Conservation (phyloP, 2,329 filamentous ascomycete genomes). For the Trichoderma simmonsii region DNA sequence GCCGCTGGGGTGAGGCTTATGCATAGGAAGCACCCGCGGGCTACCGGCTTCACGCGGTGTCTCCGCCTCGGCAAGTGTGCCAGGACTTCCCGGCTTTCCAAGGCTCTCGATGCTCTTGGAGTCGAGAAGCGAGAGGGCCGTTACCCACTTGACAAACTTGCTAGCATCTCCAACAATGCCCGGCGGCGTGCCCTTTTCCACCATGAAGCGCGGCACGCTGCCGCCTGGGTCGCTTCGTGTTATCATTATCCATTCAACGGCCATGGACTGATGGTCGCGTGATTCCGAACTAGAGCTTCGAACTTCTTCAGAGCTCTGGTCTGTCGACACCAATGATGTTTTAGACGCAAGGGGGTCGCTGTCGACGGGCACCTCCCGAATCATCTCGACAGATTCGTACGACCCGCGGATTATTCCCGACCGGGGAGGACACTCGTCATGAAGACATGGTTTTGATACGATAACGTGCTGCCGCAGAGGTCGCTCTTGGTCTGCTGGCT, state of each 20-base stretch:
- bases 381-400: constrained; percentile 90
- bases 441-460: constrained; percentile 78
- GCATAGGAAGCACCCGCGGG: constrained; percentile 13
- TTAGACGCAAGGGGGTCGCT: constrained; percentile 39
- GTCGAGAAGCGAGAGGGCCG: constrained; percentile 38
- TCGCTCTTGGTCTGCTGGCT: constrained; percentile 33
- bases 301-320: constrained; percentile 31
- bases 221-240: constrained; percentile 86
- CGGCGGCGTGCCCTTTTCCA: constrained; percentile 81
- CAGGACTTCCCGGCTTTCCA: neutral
- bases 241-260: constrained; percentile 88
- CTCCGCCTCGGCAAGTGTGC: neutral
- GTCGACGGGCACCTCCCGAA: constrained; percentile 71
- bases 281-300: constrained; percentile 22
- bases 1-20: constrained; percentile 25
- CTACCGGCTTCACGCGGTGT: constrained; percentile 3
- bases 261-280: constrained; percentile 35
- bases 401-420: constrained; percentile 75
- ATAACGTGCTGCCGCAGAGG: constrained; percentile 72
- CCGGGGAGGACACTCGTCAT: constrained; percentile 68
- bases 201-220: constrained; percentile 83
- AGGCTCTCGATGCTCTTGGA: constrained; percentile 25
- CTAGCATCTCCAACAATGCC: constrained; percentile 75
- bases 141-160: constrained; percentile 77
- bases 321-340: constrained; percentile 33